Base-by-base conservation (phyloP, 371 early-diverging fungal species). In the Thermomucor indicae-seudaticae region DNA sequence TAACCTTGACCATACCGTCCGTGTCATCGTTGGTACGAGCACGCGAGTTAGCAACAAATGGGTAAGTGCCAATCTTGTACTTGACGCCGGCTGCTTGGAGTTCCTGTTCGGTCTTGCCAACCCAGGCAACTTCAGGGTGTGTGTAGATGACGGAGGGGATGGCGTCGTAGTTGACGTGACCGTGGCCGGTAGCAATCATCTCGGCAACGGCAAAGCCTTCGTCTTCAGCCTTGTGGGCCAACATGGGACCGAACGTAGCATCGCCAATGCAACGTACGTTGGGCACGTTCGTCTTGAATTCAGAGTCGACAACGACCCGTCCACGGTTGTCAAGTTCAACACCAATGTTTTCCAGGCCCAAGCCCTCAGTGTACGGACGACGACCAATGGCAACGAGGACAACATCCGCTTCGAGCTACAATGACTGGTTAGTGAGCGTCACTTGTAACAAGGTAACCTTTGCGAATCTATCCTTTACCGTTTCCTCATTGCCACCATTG, bases 181-280 rank as follows among this genome's bases (percentile, higher is more conserved):
- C 97, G 66, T 92, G 89, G 38, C 95, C 96, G 53, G 83, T 83
- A 55, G 83, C 84, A 47, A 98, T 88, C 84, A 89, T 84, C 70
- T 98, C 98, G 59, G 86, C 93, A 44, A 90, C 93, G 24, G 96
- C 97, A 58, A 98, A 67, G 70, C 92, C 97, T 75, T 98, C 98
- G 76, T 98, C 98, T 74, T 98, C 98, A 49, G 98, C 97, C 84
- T 98, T 98, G 89, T 98, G 98, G 34, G 98, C 98, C 75, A 98
- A 84, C 98, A 98, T 98, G 47, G 96, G 93, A 43, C 98, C 98
- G 44, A 86, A 84, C 52, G 95, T 95, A 47, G 81, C 96, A 75
- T 98, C 98, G 67, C 98, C 98, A 67, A 98, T 96, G 67, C 94
- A 95, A 58, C 91, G 89, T 57, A 98, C 89, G 78, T 79, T 79